Base-by-base conservation (phyloP, 768 basidiomycete species). In the Lactarius hengduanensis region DNA sequence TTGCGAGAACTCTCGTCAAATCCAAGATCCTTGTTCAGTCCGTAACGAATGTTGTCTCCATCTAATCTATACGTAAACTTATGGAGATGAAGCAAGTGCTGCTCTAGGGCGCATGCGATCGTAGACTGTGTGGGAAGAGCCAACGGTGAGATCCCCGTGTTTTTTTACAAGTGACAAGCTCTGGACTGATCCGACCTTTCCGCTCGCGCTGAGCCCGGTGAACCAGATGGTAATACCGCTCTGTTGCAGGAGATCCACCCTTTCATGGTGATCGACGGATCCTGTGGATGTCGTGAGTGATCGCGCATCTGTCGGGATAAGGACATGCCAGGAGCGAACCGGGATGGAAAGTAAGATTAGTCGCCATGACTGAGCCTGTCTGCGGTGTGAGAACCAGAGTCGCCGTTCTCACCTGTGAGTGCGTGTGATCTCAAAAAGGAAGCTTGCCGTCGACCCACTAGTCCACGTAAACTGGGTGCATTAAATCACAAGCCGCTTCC, bases 81-180 rank as follows among this genome's bases (percentile, higher is more conserved):
- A 68, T 85, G 85, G 59, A 90, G 80, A 77, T 95, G 92, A 61
- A 99, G 81, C 8, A 99, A 84, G 76, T 96, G 92, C 75, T 97
- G 95, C 77, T 99, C 97, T 66, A 99, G 83, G 26, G 97, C 97
- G 72, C 94, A 96, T 6, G 93, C 97, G 71, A 99, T 92, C 32
- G 96, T 98, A 7, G 95, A 98, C 94, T 98, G 75, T 32, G 3
- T 20, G 38, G 36, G 63, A 38, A 38, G 38, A 22, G 11, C 22
- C 3, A 26, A 26, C 2, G 6, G 50, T 63, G 59, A 61, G 63
- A 41, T 58, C 28, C 43, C 4, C 50, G 26, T 53, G 22, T 50
- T 43, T 20, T 20, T 9, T 10, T 30, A 38, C 36, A 38, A 11
- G 47, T 38, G 20, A 41, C 28, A 41, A 26, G 5, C 10, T 30